Evolutionary conservation across 1,139 yeast species (phyloP), one percentile per base, ranked within the genome.

Genomic region (Candida tetrigidarum): DNA sequence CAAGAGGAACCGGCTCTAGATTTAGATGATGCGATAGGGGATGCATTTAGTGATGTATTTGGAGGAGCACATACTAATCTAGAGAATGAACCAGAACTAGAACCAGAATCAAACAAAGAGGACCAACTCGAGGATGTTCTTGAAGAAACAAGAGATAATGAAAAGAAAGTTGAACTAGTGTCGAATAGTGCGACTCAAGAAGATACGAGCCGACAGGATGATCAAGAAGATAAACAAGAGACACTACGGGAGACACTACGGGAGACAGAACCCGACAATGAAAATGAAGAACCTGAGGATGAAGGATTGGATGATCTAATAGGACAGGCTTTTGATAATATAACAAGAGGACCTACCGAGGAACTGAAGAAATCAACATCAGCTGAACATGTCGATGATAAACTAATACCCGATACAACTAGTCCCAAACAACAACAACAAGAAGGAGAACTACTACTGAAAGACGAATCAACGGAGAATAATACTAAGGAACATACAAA

Each of bases 11-110:
- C 16, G 16, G 39, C 45, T 9, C 40, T 44, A 23, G 50, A 51
- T 30, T 48, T 60, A 16, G 54, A 60, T 18, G 58, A 58, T 32
- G 65, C 66, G 5, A 62, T 62, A 16, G 64, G 62, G 3, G 52
- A 37, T 5, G 32, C 20, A n/a, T 15, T 27, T 10, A 32, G 5
- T 7, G 41, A 37, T 23, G 25, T n/a, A 11, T 14, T 37, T 15
- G 30, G 18, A 7, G 18, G n/a, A 41, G 39, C 30, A 2, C 6
- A 7, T 10, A 10, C 25, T 10, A 22, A 22, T 7, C 25, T 10
- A 25, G 38, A 38, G 32, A 27, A 22, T 16, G n/a, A 18, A 10
- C 10, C 39, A 25, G 34, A 25, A 19, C n/a, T 10, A 18, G 26
- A 22, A 1, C 30, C n/a, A n/a, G 20, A 23, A 11, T 8, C 22